These are phyloP conservation scores for Wilhelminamyces savonicus DNA, from an alignment of 805 yeast genomes.

Conservation along the genomic window DNA sequence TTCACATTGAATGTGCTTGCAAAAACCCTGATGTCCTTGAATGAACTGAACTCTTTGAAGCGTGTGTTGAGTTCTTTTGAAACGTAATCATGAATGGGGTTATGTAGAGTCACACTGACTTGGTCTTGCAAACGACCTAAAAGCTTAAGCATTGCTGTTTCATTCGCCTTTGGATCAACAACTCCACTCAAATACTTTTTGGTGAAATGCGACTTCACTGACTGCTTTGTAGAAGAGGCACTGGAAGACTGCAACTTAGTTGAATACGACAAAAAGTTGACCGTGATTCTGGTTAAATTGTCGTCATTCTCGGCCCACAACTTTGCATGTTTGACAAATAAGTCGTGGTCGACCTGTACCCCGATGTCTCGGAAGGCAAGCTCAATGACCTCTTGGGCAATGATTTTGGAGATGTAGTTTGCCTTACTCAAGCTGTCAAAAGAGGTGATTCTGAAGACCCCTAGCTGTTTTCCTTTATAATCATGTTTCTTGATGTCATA, in stretches of 20 bases:
- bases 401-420: constrained; percentile 40
- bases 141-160: constrained; percentile 40
- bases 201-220: constrained; percentile 28
- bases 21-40: constrained; percentile 36
- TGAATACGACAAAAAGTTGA: constrained; percentile 31
- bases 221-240: constrained; percentile 22
- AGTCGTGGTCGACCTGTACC: constrained; percentile 23
- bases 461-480: constrained; percentile 43
- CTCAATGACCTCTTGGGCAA: constrained; percentile 44
- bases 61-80: constrained; percentile 34
- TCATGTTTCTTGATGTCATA: constrained; percentile 27
- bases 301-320: constrained; percentile 46
- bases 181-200: constrained; percentile 37
- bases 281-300: constrained; percentile 31
- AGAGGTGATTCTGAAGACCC: constrained; percentile 45
- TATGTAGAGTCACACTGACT: constrained; percentile 35
- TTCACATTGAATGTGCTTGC: constrained; percentile 52
- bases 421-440: constrained; percentile 45
- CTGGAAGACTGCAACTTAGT: constrained; percentile 39
- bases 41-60: constrained; percentile 33
- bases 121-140: constrained; percentile 45
- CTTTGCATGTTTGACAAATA: constrained; percentile 32
- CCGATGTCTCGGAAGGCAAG: constrained; percentile 41
- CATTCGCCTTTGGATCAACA: constrained; percentile 31
- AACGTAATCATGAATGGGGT: constrained; percentile 52